Evolutionary conservation across 495 filamentous ascomycete species (phyloP).

Genomic region (Penicillium paradoxum): DNA sequence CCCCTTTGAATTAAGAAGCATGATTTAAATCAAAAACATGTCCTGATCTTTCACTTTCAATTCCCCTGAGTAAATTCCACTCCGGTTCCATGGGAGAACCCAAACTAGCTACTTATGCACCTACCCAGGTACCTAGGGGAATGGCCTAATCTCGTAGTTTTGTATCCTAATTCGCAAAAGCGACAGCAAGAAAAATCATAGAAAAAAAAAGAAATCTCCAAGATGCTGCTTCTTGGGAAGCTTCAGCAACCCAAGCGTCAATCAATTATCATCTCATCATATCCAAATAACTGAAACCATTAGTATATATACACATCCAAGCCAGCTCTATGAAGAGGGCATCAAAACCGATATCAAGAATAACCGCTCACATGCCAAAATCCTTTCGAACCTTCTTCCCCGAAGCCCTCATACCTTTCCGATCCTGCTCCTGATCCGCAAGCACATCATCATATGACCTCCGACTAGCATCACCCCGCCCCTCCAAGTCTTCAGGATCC

Average conservation of each 20-base stretch:
- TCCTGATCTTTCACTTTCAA: neutral
- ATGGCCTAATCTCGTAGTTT: neutral
- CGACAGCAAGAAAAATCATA: neutral
- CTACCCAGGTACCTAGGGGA: too few relatives aligned
- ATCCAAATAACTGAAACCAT: neutral
- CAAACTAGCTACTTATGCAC: too few relatives aligned
- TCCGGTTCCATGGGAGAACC: neutral
- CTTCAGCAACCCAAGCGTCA: too few relatives aligned
- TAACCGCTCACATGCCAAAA: neutral
- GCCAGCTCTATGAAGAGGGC: neutral
- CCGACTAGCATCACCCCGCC: slow-evolving; percentile 1
- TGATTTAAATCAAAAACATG: slow-evolving; percentile 1
- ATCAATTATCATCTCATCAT: slow-evolving; percentile 4
- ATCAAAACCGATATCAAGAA: neutral
- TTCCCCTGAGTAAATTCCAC: neutral
- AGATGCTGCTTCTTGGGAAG: too few relatives aligned
- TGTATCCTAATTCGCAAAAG: too few relatives aligned
- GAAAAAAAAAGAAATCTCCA: neutral
- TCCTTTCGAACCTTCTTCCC: slow-evolving; percentile 11
- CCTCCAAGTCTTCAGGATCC: slow-evolving; percentile 29
- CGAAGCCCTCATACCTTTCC: slow-evolving; percentile 14
- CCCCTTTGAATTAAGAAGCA: neutral
- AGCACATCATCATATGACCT: slow-evolving; percentile 13
- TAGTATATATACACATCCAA: neutral
- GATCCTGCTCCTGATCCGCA: slow-evolving; percentile 9